Percentiles rank a stretch among this genome's conserved stretches.
Conservation (phyloP, 2,329 filamentous ascomycete species). For the Colletotrichum tamarilloi region DNA sequence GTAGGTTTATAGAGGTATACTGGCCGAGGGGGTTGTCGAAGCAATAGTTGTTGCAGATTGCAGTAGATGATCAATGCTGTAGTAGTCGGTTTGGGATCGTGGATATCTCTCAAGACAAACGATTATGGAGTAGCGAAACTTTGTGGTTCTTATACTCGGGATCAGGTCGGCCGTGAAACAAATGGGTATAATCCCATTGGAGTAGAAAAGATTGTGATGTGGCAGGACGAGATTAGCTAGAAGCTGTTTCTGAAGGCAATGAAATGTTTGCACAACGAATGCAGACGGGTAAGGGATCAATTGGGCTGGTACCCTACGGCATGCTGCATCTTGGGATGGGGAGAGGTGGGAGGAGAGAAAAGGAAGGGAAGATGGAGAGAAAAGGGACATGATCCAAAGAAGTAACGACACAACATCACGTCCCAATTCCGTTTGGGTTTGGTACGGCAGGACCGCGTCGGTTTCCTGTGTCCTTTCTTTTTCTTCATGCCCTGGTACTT, state of each 20-base stretch:
- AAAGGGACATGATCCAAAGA: conserved; percentile 36
- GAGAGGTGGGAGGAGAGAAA: conserved; percentile 28
- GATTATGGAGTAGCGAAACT: conserved; percentile 5
- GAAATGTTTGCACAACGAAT: conserved; percentile 32
- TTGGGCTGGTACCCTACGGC: conserved; percentile 38
- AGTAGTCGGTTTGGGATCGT: conserved; percentile 13
- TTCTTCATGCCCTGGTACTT: conserved; percentile 36
- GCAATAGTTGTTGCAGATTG: background rate
- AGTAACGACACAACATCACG: conserved; percentile 35
- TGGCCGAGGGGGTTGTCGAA: background rate
- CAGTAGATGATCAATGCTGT: background rate
- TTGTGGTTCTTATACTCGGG: conserved; percentile 34
- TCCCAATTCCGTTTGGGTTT: conserved; percentile 35
- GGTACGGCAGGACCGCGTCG: conserved; percentile 31
- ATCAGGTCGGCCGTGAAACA: conserved; percentile 23
- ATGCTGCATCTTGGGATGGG: conserved; percentile 37
- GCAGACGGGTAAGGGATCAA: conserved; percentile 32
- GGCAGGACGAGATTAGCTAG: conserved; percentile 36
- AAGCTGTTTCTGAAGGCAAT: conserved; percentile 24
- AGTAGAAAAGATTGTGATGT: conserved; percentile 33
- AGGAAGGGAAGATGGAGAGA: conserved; percentile 28
- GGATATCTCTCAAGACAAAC: conserved; percentile 8
- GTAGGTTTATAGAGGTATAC: background rate
- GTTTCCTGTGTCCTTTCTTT: conserved; percentile 37
- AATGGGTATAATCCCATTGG: conserved; percentile 33